A percentile compares a stretch with the other conserved stretches of the same genome.
These are phyloP conservation scores for Cystofilobasidium macerans DNA, from an alignment of 768 basidiomycete genomes.

Conservation along the genomic window DNA sequence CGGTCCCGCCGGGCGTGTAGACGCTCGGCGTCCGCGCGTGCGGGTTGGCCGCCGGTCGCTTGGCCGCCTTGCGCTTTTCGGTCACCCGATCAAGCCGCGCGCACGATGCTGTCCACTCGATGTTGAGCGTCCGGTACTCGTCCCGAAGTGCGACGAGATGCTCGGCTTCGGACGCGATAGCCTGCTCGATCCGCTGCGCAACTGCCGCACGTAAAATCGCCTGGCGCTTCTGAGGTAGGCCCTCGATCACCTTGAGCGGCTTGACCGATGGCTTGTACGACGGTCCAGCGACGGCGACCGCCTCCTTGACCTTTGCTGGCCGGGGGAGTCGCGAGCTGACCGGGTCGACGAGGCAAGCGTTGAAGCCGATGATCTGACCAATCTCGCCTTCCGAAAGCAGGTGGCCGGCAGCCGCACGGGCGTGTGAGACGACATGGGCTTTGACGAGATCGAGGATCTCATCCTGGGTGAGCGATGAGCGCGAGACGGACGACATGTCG, in stretches of 20 bases:
- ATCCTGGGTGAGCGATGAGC: conserved; percentile 6
- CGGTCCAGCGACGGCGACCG: not conserved
- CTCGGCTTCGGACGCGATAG: conserved; percentile 28
- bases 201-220: not conserved
- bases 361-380: conserved; percentile 9
- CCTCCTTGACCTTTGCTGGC: too few relatives aligned
- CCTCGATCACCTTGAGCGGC: not conserved
- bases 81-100: conserved; percentile 52
- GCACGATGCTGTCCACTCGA: conserved; percentile 64
- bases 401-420: not conserved
- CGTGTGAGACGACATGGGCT: not conserved
- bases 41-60: not conserved
- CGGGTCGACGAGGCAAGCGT: conserved; percentile 7
- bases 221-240: too few relatives aligned
- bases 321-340: not conserved
- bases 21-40: not conserved
- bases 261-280: not conserved
- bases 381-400: conserved; percentile 18
- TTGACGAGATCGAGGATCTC: conserved; percentile 4
- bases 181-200: not conserved
- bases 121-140: conserved; percentile 59
- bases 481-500: conserved; percentile 8
- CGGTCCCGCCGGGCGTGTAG: conserved; percentile 5
- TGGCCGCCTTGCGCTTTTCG: conserved; percentile 41
- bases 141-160: conserved; percentile 52